phyloP scores from a whole-genome alignment of 2,329 filamentous ascomycete species.

The Niveomyces coronatus region DNA sequence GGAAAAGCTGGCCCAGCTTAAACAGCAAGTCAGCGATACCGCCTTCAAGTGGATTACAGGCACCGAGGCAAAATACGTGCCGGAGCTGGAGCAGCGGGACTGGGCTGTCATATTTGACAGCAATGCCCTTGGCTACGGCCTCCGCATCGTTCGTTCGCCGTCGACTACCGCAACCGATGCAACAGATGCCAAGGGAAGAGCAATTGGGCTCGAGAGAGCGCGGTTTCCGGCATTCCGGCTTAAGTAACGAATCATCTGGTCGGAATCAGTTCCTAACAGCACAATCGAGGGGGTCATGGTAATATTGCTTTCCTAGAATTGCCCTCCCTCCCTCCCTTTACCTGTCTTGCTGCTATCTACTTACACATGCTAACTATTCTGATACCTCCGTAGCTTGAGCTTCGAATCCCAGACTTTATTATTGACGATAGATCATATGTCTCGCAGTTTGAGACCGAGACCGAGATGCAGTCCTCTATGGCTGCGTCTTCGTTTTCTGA shows the following conservation, averaged over 20 bases:
- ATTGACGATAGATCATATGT: constrained; percentile 9
- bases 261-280: background rate
- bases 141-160: constrained; percentile 3
- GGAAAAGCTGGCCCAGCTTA: background rate
- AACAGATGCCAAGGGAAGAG: background rate
- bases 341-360: background rate
- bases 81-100: constrained; percentile 7
- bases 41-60: constrained; percentile 4
- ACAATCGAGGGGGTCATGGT: constrained; percentile 1
- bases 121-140: constrained; percentile 8
- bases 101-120: constrained; percentile 6
- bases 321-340: background rate
- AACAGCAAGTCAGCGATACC: background rate
- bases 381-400: background rate
- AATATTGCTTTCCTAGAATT: no score
- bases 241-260: constrained; percentile 5
- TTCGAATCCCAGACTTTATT: constrained; percentile 6
- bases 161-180: background rate
- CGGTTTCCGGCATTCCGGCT: constrained; percentile 7
- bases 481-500: constrained; percentile 6
- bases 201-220: constrained; percentile 6
- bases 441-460: constrained; percentile 7
- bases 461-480: constrained; percentile 3
- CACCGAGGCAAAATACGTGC: constrained; percentile 6
- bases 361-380: background rate